phyloP scores from a whole-genome alignment of 164 flowering plant species.

The Akebia trifoliata region DNA sequence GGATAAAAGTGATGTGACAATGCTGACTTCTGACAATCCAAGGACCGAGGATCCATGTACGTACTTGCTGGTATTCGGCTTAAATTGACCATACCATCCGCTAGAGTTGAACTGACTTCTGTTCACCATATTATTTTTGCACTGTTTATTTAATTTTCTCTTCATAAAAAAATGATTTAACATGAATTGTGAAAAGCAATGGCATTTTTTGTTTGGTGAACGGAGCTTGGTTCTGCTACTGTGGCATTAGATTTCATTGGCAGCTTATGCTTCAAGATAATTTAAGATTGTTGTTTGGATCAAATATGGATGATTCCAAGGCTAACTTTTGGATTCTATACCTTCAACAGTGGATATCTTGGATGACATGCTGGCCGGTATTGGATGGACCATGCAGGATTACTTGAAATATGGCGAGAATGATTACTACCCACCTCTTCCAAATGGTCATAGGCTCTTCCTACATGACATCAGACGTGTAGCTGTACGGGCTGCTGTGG shows the following conservation, averaged over 20 bases:
- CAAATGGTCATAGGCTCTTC: constrained; percentile 88
- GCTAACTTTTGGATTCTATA: constrained; percentile 16
- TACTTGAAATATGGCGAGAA: constrained; percentile 87
- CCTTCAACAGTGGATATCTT: constrained; percentile 77
- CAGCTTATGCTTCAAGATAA: neutral
- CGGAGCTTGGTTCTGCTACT: neutral
- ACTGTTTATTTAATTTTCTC: neutral
- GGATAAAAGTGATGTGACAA: constrained; percentile 89
- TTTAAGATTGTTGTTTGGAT: neutral
- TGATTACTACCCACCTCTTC: constrained; percentile 95
- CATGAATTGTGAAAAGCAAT: neutral
- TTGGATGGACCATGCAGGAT: constrained; percentile 96
- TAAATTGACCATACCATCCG: neutral
- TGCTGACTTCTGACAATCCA: constrained; percentile 96
- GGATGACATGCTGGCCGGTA: constrained; percentile 96
- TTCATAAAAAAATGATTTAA: neutral
- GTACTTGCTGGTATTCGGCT: constrained; percentile 18
- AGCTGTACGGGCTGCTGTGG: constrained; percentile 95
- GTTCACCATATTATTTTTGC: neutral
- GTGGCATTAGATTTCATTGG: neutral
- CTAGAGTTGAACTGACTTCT: constrained; percentile 2
- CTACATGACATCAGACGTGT: constrained; percentile 89
- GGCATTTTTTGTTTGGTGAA: neutral
- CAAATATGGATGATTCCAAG: neutral
- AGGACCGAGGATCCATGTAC: constrained; percentile 85